Base-by-base conservation (phyloP, 192 early-diverging fungal species). In the Allomyces arbusculus region DNA sequence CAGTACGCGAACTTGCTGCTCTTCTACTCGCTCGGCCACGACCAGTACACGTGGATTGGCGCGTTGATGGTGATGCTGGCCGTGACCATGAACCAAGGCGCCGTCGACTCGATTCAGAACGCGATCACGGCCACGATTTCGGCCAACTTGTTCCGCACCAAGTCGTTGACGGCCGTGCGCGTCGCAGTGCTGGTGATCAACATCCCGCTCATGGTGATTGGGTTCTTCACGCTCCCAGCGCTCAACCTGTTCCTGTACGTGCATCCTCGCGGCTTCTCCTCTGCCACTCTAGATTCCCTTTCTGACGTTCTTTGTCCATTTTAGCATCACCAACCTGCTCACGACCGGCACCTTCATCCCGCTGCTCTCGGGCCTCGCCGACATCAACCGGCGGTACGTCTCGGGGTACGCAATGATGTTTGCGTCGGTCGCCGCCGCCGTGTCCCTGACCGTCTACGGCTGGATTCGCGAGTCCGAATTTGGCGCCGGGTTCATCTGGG, bases 71-170 rank as follows among this genome's bases (percentile, higher is more conserved):
- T 73, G 19, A 14, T 78, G 14, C 55, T 78, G 23, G 68, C 77
- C 23, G 65, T 69, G 14, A 66, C 72, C 24, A 76, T 80, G 76
- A 77, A 80, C 68, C 69, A 77, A 55, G 68, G 70, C n/a, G 76
- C 79, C 14, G 72, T 80, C 25, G 79, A 80, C 65, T 66, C 75
- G n/a, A 72, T 74, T 67, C 79, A 80, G 68, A 75, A 69, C 62
- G 79, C 75, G 61, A 24, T 80, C 33, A 69, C 70, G 20, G 75
- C 75, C 58, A 73, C 76, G n/a, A 23, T 62, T 23, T 23, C 62
- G 3, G 22, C 62, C 23, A 23, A 62, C 23, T 23, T 62, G 23
- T 25, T 62, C 23, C 62, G 62, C n/a, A 23, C 62, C 11, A 22
- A 23, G 23, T 20, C 19, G n/a, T 8, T 62, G 23, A 23, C 14